Percentiles rank a stretch among this genome's conserved stretches.
These are phyloP conservation scores for Drechslerella stenobrocha DNA, from an alignment of 2,329 filamentous ascomycete genomes.

Conservation along the genomic window DNA sequence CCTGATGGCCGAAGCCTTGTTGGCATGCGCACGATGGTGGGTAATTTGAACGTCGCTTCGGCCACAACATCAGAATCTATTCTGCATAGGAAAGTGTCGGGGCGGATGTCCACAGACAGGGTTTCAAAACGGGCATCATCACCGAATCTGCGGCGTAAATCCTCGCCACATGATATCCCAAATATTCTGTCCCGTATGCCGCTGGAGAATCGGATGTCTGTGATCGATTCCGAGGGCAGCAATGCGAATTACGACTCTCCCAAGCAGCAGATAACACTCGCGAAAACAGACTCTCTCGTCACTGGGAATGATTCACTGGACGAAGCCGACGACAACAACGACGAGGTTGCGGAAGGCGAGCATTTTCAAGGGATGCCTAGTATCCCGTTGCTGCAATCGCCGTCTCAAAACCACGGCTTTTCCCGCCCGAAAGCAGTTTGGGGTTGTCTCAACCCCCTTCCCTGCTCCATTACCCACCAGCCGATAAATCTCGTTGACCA, in stretches of 20 bases:
- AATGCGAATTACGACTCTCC: slow-evolving; percentile 29
- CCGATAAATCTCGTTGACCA: slow-evolving; percentile 50
- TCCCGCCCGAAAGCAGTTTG: slow-evolving; percentile 49
- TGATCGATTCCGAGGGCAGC: slow-evolving; percentile 40
- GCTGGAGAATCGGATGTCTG: slow-evolving; percentile 37
- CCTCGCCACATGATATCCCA: slow-evolving; percentile 31
- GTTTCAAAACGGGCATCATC: slow-evolving; percentile 36
- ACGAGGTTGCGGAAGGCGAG: slow-evolving; percentile 4
- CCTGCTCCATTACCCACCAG: slow-evolving; percentile 40
- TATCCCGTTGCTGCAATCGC: slow-evolving; percentile 2
- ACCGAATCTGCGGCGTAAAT: slow-evolving; percentile 36
- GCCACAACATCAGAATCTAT: slow-evolving; percentile 34
- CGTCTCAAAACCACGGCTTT: slow-evolving; percentile 17
- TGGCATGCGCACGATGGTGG: slow-evolving; percentile 50
- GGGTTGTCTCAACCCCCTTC: slow-evolving; percentile 50
- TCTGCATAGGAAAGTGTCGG: slow-evolving; percentile 39
- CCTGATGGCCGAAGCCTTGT: slow-evolving; percentile 41
- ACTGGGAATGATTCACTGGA: slow-evolving; percentile 25
- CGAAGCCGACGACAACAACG: slow-evolving; percentile 10
- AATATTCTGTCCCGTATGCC: slow-evolving; percentile 27
- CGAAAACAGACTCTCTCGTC: slow-evolving; percentile 34
- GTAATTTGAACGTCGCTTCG: slow-evolving; percentile 51
- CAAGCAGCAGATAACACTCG: slow-evolving; percentile 16
- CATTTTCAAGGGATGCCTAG: slow-evolving; percentile 6
- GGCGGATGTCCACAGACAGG: slow-evolving; percentile 34